These are phyloP conservation scores for Rhodotorula babjevae DNA, from an alignment of 768 basidiomycete genomes.

Conservation along the genomic window DNA sequence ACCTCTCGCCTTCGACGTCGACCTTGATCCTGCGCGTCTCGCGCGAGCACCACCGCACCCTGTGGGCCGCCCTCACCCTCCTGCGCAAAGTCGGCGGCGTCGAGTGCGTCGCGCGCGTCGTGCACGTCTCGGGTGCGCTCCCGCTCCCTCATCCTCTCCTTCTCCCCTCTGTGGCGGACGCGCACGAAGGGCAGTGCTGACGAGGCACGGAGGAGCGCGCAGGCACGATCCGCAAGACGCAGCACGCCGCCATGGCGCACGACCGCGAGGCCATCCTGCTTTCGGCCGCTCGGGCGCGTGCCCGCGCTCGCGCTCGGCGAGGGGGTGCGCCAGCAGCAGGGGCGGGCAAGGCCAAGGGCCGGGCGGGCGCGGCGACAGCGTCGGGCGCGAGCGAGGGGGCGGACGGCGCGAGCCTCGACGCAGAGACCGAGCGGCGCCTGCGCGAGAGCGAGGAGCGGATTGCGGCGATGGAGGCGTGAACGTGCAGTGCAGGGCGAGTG, in stretches of 20 bases:
- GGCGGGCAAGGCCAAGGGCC: too few species aligned
- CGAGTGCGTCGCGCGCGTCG: constrained; percentile 27
- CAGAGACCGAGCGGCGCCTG: constrained; percentile 2
- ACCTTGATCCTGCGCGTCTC: constrained; percentile 40
- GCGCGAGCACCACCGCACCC: constrained; percentile 32
- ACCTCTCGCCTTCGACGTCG: constrained; percentile 37
- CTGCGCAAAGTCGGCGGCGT: constrained; percentile 33
- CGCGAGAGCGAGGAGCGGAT: constrained; percentile 26
- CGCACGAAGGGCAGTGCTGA: neutral
- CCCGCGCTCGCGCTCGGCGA: neutral
- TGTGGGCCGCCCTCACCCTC: constrained; percentile 41
- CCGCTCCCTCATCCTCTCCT: neutral
- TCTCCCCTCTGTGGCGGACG: too few species aligned
- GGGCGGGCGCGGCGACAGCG: neutral
- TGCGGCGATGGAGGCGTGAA: constrained; percentile 34
- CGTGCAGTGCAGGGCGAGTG: neutral
- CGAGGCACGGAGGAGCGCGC: too few species aligned
- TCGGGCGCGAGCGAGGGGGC: neutral
- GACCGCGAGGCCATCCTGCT: constrained; percentile 39
- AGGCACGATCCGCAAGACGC: constrained; percentile 43
- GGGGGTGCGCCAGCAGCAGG: neutral
- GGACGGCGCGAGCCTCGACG: neutral
- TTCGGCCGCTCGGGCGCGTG: neutral
- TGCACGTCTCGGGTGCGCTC: constrained; percentile 38
- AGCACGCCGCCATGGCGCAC: constrained; percentile 39